Conservation (phyloP, 345 rosid species). For the Capsella bursapastoris region DNA sequence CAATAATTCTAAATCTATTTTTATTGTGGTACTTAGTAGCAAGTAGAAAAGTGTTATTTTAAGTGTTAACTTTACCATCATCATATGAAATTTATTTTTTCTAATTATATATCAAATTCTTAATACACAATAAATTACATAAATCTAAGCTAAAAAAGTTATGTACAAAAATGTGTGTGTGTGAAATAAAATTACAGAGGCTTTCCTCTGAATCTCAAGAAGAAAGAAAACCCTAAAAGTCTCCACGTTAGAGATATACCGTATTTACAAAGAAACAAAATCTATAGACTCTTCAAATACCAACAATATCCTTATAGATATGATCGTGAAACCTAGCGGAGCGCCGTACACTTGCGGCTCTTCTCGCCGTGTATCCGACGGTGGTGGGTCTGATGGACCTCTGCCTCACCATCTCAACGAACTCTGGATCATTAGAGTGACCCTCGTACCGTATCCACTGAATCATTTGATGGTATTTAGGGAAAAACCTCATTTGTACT, state of each 20-base stretch:
- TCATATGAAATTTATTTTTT: not conserved
- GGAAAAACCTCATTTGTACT: conserved; percentile 83
- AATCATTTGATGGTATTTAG: conserved; percentile 90
- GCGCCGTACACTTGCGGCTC: conserved; percentile 45
- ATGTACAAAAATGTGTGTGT: conserved; percentile 29
- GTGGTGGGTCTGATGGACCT: conserved; percentile 73
- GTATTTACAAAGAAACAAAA: conserved; percentile 27
- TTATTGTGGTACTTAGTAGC: too few relatives aligned
- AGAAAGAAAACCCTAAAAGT: conserved; percentile 20
- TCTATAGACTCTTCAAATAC: conserved; percentile 20
- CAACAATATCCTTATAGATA: conserved; percentile 38
- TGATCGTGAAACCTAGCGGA: conserved; percentile 42
- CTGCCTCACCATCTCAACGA: conserved; percentile 80
- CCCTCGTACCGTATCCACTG: conserved; percentile 82
- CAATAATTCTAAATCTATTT: too few relatives aligned
- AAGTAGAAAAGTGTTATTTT: too few relatives aligned
- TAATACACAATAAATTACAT: not conserved
- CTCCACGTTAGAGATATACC: conserved; percentile 19
- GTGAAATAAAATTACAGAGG: conserved; percentile 14
- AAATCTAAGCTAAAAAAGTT: not conserved
- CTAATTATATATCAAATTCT: not conserved
- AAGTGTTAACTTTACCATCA: not conserved
- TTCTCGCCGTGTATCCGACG: conserved; percentile 73
- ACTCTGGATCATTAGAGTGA: conserved; percentile 67
- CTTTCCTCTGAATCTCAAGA: conserved; percentile 27